Evolutionary conservation across 192 early-diverging fungal genomes (phyloP).

Genomic region (Fimicolochytrium jonesii): DNA sequence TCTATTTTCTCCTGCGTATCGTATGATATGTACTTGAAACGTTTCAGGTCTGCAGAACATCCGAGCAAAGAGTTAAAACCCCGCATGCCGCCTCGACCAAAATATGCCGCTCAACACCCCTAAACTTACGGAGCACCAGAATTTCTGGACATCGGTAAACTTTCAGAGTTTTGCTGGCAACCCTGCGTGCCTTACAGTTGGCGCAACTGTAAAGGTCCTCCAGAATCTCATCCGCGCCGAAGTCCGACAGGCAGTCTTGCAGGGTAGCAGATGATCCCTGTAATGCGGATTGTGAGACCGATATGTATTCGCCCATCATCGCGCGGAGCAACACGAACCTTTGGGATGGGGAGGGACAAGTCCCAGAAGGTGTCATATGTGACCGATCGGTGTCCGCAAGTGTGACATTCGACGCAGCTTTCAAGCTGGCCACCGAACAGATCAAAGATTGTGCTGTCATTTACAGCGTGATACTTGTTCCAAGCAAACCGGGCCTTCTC

Average conservation of each 20-base stretch:
- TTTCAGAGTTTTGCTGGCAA: conserved; percentile 35
- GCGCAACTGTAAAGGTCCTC: conserved; percentile 67
- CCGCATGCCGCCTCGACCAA: no score
- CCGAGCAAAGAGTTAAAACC: no score
- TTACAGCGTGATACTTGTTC: conserved; percentile 35
- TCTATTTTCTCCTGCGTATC: conserved; percentile 34
- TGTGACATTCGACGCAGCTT: conserved; percentile 41
- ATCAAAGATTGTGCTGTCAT: conserved; percentile 42
- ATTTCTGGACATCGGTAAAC: conserved; percentile 40
- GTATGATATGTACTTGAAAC: conserved; percentile 30
- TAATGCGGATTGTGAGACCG: neutral
- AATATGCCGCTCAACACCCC: neutral
- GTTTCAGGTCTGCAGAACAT: conserved; percentile 37
- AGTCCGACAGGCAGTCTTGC: conserved; percentile 57
- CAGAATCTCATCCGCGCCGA: conserved; percentile 62
- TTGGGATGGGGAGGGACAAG: conserved; percentile 50
- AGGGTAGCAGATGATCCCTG: conserved; percentile 6
- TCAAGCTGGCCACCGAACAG: conserved; percentile 55
- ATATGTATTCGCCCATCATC: no score
- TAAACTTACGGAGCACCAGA: conserved; percentile 47
- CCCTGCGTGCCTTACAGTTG: conserved; percentile 43
- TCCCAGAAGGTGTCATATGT: conserved; percentile 62
- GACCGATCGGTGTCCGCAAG: conserved; percentile 38
- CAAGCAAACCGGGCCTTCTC: conserved; percentile 46
- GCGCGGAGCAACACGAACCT: conserved; percentile 10